These are phyloP conservation scores for Globisporangium camurandrum DNA, from an alignment of 352 stramenopile genomes.

Conservation along the genomic window DNA sequence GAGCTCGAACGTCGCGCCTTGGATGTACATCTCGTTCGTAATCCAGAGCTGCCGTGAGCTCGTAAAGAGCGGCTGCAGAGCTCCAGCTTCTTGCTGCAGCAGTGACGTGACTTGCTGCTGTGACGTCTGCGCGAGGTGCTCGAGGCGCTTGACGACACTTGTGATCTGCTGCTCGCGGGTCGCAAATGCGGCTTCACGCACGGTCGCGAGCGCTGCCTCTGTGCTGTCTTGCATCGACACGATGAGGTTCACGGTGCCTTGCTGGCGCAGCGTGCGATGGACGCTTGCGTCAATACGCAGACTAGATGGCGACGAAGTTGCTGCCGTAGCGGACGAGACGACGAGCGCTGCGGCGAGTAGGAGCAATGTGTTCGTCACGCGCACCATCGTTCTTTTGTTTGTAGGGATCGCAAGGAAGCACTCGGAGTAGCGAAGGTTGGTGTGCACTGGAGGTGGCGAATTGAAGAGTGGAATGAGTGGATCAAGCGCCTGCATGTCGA, in stretches of 20 bases:
- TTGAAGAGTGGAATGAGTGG: neutral
- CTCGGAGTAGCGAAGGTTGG: too few relatives aligned
- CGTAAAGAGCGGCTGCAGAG: constrained; percentile 1
- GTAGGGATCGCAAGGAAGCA: too few relatives aligned
- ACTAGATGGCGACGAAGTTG: neutral
- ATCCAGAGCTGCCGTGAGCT: constrained; percentile 15
- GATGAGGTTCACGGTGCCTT: constrained; percentile 18
- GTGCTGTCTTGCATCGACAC: constrained; percentile 14
- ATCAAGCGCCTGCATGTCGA: constrained; percentile 1
- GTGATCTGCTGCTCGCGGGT: constrained; percentile 9
- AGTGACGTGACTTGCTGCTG: constrained; percentile 9
- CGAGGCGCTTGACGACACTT: constrained; percentile 5
- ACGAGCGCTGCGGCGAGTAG: constrained; percentile 3
- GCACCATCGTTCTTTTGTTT: neutral
- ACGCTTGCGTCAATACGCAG: constrained; percentile 14
- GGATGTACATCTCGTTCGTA: constrained; percentile 18
- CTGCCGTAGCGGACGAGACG: neutral
- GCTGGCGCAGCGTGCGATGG: constrained; percentile 14
- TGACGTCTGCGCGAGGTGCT: constrained; percentile 4
- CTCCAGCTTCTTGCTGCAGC: constrained; percentile 1
- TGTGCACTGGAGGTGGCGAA: neutral
- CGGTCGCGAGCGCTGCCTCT: neutral
- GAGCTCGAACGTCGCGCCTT: constrained; percentile 14
- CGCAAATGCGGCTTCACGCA: constrained; percentile 8
- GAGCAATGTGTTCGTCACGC: neutral